Conservation (phyloP, 257 asterid species). For the Lycium barbarum region DNA sequence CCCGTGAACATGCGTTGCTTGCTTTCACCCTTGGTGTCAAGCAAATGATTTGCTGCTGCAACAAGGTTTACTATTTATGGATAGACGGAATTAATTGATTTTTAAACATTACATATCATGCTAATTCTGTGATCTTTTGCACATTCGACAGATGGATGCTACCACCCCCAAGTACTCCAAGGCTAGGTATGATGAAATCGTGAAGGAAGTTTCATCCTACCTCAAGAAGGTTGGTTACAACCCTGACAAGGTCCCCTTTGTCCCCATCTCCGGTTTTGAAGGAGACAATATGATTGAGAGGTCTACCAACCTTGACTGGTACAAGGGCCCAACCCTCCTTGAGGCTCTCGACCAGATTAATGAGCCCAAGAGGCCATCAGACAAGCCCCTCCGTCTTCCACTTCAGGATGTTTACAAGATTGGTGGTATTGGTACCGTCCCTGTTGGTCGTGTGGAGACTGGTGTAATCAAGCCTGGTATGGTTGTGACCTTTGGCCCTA, state of each 20-base stretch:
- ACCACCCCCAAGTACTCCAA: constrained; percentile 29
- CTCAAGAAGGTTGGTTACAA: constrained; percentile 23
- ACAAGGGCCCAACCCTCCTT: constrained; percentile 24
- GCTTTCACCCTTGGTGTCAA: constrained; percentile 86
- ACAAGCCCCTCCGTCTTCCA: constrained; percentile 17
- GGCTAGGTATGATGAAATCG: constrained; percentile 21
- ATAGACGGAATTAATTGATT: neutral
- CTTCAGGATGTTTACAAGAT: constrained; percentile 27
- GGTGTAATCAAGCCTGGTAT: constrained; percentile 26
- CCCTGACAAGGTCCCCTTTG: constrained; percentile 20
- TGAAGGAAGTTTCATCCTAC: constrained; percentile 27
- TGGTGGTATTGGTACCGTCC: constrained; percentile 25
- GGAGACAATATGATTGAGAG: constrained; percentile 27
- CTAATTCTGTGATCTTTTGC: neutral
- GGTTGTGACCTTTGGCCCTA: constrained; percentile 23
- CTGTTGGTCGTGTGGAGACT: neutral
- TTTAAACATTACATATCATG: neutral
- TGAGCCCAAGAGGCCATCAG: constrained; percentile 23
- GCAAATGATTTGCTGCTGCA: constrained; percentile 85
- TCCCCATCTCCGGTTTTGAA: constrained; percentile 16
- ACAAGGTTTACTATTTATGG: constrained; percentile 52
- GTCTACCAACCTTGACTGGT: constrained; percentile 18
- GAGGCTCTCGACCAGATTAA: constrained; percentile 23
- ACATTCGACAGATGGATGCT: constrained; percentile 29
- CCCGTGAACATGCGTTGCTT: constrained; percentile 84